These are phyloP conservation scores for Aspergillus sp. DNA, from an alignment of 2,329 filamentous ascomycete genomes.

Conservation along the genomic window DNA sequence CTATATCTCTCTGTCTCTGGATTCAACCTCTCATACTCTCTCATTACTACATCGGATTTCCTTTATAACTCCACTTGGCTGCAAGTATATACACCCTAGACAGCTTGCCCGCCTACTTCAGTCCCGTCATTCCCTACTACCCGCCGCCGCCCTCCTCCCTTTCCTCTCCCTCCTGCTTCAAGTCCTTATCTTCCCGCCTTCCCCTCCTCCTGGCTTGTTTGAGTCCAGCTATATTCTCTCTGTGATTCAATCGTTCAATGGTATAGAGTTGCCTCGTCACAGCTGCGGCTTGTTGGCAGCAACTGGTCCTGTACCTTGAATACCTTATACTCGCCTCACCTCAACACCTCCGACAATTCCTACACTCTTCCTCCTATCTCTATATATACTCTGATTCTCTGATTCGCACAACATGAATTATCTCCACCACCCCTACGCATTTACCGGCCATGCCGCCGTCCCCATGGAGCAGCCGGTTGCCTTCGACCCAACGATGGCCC, in stretches of 20 bases:
- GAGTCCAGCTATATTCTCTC: slow-evolving; percentile 1
- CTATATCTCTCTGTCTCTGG: too few species aligned
- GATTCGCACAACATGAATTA: slow-evolving; percentile 39
- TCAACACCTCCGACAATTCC: slow-evolving; percentile 7
- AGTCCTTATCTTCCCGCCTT: slow-evolving; percentile 10
- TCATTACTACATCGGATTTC: slow-evolving; percentile 12
- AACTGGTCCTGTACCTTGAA: slow-evolving; percentile 9
- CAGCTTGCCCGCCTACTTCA: slow-evolving; percentile 14
- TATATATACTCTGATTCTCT: slow-evolving; percentile 9
- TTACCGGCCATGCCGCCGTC: slow-evolving; percentile 35
- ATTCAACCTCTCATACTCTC: slow-evolving; percentile 6
- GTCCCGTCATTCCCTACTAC: slow-evolving; percentile 15
- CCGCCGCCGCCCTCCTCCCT: slow-evolving; percentile 5
- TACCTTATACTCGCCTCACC: not conserved
- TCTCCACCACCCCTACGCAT: slow-evolving; percentile 42
- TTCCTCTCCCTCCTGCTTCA: slow-evolving; percentile 7
- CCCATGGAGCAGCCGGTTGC: slow-evolving; percentile 42
- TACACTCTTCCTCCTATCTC: slow-evolving; percentile 7
- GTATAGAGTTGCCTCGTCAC: slow-evolving; percentile 6
- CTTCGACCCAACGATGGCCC: slow-evolving; percentile 40
- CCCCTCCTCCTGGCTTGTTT: slow-evolving; percentile 4
- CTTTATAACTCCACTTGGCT: slow-evolving; percentile 14
- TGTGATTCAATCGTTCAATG: slow-evolving; percentile 15
- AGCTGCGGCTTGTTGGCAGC: slow-evolving; percentile 12
- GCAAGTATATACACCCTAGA: slow-evolving; percentile 18